Base-by-base conservation (phyloP, 2,329 filamentous ascomycete genomes). In the Colletotrichum lini region DNA sequence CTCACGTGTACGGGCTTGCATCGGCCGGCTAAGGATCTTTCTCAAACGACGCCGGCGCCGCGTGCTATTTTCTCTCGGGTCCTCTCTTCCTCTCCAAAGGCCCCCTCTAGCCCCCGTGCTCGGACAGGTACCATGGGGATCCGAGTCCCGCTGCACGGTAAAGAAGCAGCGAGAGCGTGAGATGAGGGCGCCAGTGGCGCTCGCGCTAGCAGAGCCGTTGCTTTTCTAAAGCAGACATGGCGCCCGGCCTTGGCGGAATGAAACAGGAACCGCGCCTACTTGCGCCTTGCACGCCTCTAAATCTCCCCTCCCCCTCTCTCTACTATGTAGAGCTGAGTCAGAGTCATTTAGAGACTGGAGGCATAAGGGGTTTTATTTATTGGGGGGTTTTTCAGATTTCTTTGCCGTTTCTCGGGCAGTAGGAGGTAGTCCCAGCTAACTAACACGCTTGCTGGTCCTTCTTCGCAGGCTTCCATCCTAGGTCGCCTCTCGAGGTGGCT, bases 241-340 rank as follows among this genome's bases (percentile, higher is more conserved):
- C 40, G 69, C 54, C 30, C 38, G 40, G 44, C 47, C 21, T 23
- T 21, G 26, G 50, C 3, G 56, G 52, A 35, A 52, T 59, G 65
- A 38, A 42, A 64, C 59, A 64, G 69, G 52, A 68, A 71, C 68
- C 68, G 58, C 65, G 65, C 65, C 38, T 23, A 45, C 47, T 63
- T 21, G 30, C 30, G 8, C 56, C 54, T 21, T 30, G 23, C 30
- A 15, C 60, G 35, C 49, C 60, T 59, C 56, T 16, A 10, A 23
- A 53, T 57, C 53, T 38, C 35, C 60, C 49, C 60, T 9, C 7
- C 7, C 30, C 30, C 49, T n/a, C n/a, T n/a, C n/a, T n/a, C n/a
- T n/a, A n/a, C n/a, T n/a, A n/a, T n/a, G n/a, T n/a, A n/a, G n/a
- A n/a, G n/a, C n/a, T n/a, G 63, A 70, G 50, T 67, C 63, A 50